These are phyloP conservation scores for Claviceps capensis DNA, from an alignment of 2,329 filamentous ascomycete species.

Conservation along the genomic window DNA sequence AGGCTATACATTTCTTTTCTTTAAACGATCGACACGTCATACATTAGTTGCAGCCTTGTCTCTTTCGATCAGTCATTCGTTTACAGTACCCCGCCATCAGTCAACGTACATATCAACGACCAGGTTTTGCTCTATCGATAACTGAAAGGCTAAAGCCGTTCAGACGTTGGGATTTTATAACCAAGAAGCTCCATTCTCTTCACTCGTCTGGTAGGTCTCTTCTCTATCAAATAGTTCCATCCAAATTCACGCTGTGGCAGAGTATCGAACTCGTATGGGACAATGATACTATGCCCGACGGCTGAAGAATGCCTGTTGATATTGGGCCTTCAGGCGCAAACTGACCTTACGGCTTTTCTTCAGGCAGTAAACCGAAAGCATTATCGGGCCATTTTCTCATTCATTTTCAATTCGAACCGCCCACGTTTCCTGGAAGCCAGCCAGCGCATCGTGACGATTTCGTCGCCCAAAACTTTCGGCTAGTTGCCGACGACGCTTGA, in stretches of 20 bases:
- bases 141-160: background rate
- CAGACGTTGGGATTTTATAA: background rate
- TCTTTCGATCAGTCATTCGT: background rate
- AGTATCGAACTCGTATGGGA: background rate
- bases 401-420: background rate
- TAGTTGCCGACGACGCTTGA: background rate
- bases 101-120: background rate
- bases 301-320: background rate
- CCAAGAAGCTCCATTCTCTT: background rate
- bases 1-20: background rate
- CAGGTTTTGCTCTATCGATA: background rate
- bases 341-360: background rate
- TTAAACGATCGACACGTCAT: background rate
- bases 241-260: background rate
- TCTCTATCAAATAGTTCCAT: background rate
- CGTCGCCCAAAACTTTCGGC: background rate
- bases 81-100: background rate
- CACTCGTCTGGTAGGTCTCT: background rate
- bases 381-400: background rate
- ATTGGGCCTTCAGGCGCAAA: slow-evolving; percentile 6
- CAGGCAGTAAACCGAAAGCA: background rate
- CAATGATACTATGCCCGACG: background rate
- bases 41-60: background rate
- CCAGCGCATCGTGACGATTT: background rate
- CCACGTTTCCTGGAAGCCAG: background rate